Evolutionary conservation across 73 alveolate species (phyloP).

Genomic region (Paraurostyla sp.): DNA sequence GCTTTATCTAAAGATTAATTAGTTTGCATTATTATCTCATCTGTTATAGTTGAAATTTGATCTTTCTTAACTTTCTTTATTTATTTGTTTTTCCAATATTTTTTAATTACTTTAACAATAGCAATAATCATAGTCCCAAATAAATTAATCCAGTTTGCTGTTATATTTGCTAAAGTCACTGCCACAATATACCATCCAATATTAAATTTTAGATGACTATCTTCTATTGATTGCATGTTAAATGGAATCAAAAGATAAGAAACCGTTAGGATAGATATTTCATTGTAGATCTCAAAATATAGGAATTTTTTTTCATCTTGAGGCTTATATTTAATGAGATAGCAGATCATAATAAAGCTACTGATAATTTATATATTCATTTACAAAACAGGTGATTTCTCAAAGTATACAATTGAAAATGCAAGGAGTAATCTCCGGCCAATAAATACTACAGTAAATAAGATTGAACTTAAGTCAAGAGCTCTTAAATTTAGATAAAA

Average conservation of each 20-base stretch:
- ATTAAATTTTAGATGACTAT: not conserved
- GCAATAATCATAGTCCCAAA: too few species aligned
- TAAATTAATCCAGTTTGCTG: too few species aligned
- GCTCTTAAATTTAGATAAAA: slow-evolving; percentile 11
- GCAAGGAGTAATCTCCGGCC: not conserved
- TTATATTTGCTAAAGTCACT: too few species aligned
- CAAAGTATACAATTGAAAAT: not conserved
- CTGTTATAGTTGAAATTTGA: too few species aligned
- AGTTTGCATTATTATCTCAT: too few species aligned
- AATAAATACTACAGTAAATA: not conserved
- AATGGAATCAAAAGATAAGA: slow-evolving; percentile 9
- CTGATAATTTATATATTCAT: not conserved
- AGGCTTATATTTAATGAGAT: not conserved
- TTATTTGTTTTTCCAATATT: too few species aligned
- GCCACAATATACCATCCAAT: slow-evolving; percentile 9
- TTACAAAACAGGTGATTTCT: not conserved
- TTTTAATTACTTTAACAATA: too few species aligned
- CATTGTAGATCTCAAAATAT: slow-evolving; percentile 6
- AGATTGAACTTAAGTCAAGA: not conserved
- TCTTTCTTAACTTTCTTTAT: too few species aligned
- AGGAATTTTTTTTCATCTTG: not conserved
- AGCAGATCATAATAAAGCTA: not conserved
- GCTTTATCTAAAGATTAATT: too few species aligned
- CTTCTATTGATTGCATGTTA: not conserved
- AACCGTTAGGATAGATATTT: not conserved